Base-by-base conservation (phyloP, 2,329 filamentous ascomycete species). In the Cucurbitaria berberidis region DNA sequence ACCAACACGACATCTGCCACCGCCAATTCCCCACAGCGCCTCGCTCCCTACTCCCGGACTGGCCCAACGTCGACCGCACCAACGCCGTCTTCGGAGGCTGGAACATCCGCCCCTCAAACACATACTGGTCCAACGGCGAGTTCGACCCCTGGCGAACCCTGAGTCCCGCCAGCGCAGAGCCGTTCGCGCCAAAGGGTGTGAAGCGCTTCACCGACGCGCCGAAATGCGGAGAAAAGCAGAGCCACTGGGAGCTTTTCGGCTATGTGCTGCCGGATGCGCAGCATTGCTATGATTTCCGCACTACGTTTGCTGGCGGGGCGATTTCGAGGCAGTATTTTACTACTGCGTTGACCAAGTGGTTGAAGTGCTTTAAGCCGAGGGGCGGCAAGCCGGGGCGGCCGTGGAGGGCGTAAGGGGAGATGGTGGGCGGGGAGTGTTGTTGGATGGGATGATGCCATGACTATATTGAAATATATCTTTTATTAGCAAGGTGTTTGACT, bases 141-240 rank as follows among this genome's bases (percentile, higher is more conserved):
- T 82, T 77, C 56, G 81, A 84, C 51, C 81, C 81, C 3, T 84
- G 81, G 82, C 72, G 78, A 18, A 77, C 79, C 0, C 66, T 82
- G 2, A 78, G 76, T 0, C 73, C 77, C 0, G 69, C 82, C 0
- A 78, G 76, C 2, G 69, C 61, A 0, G 77, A 81, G 51, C 47
- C 58, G 0, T 76, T 74, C 35, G 77, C 78, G 3, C 80, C 80
- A 2, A 10, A 2, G 3, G 67, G 71, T 11, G 65, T 79, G 15
- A 57, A 56, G 0, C 57, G 76, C 6, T 77, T 77, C 1, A 74
- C 74, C 3, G 59, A 76, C 13, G 73, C 80, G 15, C 81, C 81
- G 0, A 60, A 64, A 16, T 84, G 81, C 51, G 76, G 77, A 8
- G 66, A 70, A 19, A 58, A 68, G 36, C 76, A 74, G 0, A 56